Conservation (phyloP, 306 rosid genomes). For the Inga oerstediana region DNA sequence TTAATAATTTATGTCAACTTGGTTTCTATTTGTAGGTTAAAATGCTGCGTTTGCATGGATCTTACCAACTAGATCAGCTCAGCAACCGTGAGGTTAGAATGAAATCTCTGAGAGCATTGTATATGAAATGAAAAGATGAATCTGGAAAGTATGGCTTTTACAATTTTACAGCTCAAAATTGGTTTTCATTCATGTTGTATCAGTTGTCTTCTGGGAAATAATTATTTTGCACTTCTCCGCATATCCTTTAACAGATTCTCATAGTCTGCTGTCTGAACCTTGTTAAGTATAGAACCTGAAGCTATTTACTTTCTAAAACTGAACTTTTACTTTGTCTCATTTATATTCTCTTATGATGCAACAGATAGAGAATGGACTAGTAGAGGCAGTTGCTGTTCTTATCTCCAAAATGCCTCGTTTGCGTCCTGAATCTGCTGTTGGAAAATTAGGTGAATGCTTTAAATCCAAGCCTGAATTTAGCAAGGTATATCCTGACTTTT, state of each 20-base stretch:
- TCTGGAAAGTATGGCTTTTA: slow-evolving; percentile 22
- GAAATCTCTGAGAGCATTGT: slow-evolving; percentile 32
- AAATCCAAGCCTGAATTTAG: slow-evolving; percentile 84
- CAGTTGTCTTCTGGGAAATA: neutral
- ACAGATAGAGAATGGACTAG: slow-evolving; percentile 90
- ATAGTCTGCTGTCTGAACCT: neutral
- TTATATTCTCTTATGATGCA: slow-evolving; percentile 28
- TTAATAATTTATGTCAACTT: slow-evolving; percentile 24
- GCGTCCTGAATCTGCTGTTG: slow-evolving; percentile 65
- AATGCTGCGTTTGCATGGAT: slow-evolving; percentile 89
- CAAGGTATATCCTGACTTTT: slow-evolving; percentile 54
- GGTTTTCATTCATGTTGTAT: slow-evolving; percentile 3
- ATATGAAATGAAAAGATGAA: slow-evolving; percentile 14
- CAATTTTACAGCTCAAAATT: slow-evolving; percentile 18
- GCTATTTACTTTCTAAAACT: neutral
- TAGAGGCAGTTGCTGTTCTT: slow-evolving; percentile 88
- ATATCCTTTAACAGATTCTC: neutral
- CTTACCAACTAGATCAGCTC: slow-evolving; percentile 80
- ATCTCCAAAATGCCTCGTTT: slow-evolving; percentile 86
- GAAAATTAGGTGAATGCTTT: slow-evolving; percentile 76
- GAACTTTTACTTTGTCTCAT: slow-evolving; percentile 31
- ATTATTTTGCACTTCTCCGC: neutral
- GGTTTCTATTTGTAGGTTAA: slow-evolving; percentile 70
- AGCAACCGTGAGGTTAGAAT: slow-evolving; percentile 85
- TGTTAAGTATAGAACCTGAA: slow-evolving; percentile 9